A percentile compares a stretch with the other conserved stretches of the same genome.
These are phyloP conservation scores for Gynandropsis gynandra DNA, from an alignment of 345 rosid species.

Conservation along the genomic window DNA sequence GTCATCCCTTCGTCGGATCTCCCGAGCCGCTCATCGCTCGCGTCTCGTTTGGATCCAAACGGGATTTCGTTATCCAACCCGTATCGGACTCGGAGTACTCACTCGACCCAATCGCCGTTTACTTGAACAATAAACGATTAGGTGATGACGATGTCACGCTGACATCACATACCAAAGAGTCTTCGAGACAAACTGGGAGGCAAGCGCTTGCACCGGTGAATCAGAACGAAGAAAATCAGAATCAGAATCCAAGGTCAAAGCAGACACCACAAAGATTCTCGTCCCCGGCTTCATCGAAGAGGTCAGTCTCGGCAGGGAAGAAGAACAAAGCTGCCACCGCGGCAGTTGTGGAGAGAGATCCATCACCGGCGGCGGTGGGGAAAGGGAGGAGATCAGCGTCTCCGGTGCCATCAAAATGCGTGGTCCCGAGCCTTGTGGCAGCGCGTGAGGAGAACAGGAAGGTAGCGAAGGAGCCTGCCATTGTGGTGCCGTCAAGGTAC, in stretches of 20 bases:
- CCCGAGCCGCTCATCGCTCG: conserved; percentile 85
- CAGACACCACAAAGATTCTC: conserved; percentile 60
- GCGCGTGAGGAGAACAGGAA: conserved; percentile 78
- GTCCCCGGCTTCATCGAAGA: conserved; percentile 65
- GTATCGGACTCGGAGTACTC: conserved; percentile 64
- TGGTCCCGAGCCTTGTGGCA: conserved; percentile 71
- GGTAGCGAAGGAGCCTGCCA: conserved; percentile 63
- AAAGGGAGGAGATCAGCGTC: conserved; percentile 85
- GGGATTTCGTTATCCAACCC: conserved; percentile 83
- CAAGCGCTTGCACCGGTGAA: conserved; percentile 53
- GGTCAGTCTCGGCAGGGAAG: conserved; percentile 49
- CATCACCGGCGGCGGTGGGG: conserved; percentile 51
- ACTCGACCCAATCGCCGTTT: conserved; percentile 66
- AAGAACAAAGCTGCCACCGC: conserved; percentile 35
- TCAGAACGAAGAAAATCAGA: conserved; percentile 23
- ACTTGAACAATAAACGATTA: conserved; percentile 41
- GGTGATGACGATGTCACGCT: conserved; percentile 21
- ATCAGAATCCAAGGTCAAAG: conserved; percentile 26
- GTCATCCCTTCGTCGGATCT: conserved; percentile 71
- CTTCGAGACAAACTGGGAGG: conserved; percentile 24
- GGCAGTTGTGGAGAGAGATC: conserved; percentile 60
- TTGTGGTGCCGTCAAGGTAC: conserved; percentile 88
- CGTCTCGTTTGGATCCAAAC: conserved; percentile 53
- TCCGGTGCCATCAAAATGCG: conserved; percentile 82
- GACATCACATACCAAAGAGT: conserved; percentile 25